Percentiles rank a stretch among this genome's conserved stretches.
Conservation (phyloP, 2,329 filamentous ascomycete genomes). For the Aspergillus arachidicola region DNA sequence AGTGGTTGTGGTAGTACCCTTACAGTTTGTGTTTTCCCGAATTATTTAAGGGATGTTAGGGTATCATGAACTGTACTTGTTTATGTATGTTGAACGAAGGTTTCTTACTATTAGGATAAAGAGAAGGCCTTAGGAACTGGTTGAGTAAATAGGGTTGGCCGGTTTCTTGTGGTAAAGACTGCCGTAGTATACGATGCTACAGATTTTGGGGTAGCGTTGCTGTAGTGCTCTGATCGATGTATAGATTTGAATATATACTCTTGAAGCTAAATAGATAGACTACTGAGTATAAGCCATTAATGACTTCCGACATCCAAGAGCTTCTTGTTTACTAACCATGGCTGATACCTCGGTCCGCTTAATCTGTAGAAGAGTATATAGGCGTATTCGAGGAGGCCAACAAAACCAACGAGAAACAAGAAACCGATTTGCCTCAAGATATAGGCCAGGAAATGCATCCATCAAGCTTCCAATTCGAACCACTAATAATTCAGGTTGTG, state of each 20-base stretch:
- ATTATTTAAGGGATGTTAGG: not conserved
- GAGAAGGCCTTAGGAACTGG: not conserved
- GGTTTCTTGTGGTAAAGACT: not conserved
- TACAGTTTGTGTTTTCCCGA: not conserved
- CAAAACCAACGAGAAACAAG: not conserved
- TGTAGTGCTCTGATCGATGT: not conserved
- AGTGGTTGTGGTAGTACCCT: not conserved
- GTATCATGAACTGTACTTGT: not conserved
- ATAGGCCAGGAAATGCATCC: no score
- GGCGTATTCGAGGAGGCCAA: no score
- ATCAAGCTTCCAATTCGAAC: not conserved
- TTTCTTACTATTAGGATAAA: not conserved
- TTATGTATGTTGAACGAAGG: not conserved
- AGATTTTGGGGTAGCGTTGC: not conserved
- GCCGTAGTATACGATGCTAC: not conserved
- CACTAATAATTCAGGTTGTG: not conserved
- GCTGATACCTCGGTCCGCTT: not conserved
- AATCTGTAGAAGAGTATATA: no score
- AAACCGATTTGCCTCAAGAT: no score
- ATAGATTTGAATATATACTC: not conserved
- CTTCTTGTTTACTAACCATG: not conserved
- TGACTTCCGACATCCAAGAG: not conserved
- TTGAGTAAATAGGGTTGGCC: not conserved
- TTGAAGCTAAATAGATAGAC: not conserved
- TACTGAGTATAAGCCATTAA: not conserved